These are phyloP conservation scores for Fereydounia khargensis DNA, from an alignment of 1,284 basidiomycete genomes.

Conservation along the genomic window DNA sequence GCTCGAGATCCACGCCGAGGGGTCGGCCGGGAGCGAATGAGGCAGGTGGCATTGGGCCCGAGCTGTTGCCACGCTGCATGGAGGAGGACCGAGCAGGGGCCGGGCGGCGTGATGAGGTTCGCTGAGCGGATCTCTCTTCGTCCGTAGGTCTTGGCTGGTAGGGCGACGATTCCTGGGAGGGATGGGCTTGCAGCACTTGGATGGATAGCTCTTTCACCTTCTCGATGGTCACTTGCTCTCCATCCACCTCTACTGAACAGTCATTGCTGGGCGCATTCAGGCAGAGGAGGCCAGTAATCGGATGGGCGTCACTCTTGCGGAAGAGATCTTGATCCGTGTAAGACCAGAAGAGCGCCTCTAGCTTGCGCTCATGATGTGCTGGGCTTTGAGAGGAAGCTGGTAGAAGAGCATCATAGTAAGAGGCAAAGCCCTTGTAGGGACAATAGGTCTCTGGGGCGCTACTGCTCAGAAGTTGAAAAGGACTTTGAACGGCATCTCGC, in stretches of 20 bases:
- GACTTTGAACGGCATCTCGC: conserved; percentile 13
- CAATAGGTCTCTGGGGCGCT: conserved; percentile 21
- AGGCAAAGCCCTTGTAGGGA: conserved; percentile 29
- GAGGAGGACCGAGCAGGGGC: too few relatives aligned
- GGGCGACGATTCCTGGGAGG: conserved; percentile 10
- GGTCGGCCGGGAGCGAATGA: conserved; percentile 14
- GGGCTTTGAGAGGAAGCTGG: neutral
- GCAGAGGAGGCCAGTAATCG: conserved; percentile 17
- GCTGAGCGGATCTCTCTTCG: conserved; percentile 7
- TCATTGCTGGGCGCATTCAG: conserved; percentile 11
- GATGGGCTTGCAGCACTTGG: too few relatives aligned
- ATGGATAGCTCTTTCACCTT: too few relatives aligned
- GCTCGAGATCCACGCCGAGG: conserved; percentile 21
- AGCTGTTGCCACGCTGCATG: conserved; percentile 16
- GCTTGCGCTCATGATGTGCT: neutral
- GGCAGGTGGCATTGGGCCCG: conserved; percentile 7
- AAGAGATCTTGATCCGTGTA: conserved; percentile 19
- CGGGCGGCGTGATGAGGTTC: too few relatives aligned
- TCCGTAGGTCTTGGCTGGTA: conserved; percentile 13
- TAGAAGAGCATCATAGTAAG: conserved; percentile 4
- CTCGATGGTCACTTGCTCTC: too few relatives aligned
- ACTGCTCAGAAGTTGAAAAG: conserved; percentile 14
- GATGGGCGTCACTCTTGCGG: conserved; percentile 14
- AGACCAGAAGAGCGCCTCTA: conserved; percentile 20
- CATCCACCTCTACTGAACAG: conserved; percentile 13